phyloP scores from a whole-genome alignment of 2,329 filamentous ascomycete genomes.

The Coniochaeta sp. region DNA sequence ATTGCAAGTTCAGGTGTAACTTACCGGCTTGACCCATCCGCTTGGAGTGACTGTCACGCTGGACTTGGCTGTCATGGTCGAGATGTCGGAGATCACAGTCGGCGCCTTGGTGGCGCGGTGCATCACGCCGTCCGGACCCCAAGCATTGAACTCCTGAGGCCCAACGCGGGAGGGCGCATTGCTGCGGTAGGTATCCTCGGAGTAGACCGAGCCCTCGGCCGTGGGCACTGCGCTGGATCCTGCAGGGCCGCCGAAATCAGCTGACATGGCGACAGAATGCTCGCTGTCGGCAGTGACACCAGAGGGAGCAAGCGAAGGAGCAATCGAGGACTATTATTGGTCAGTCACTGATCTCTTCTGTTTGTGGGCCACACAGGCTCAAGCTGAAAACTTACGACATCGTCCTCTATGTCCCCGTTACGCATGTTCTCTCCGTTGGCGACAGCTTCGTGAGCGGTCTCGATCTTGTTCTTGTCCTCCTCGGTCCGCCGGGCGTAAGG shows the following conservation, averaged over 20 bases:
- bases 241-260: neutral
- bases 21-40: slow-evolving; percentile 13
- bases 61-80: neutral
- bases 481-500: neutral
- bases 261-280: neutral
- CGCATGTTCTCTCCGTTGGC: neutral
- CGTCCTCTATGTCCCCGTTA: neutral
- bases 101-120: slow-evolving; percentile 5
- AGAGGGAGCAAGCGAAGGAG: neutral
- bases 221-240: neutral
- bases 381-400: neutral
- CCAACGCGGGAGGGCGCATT: neutral
- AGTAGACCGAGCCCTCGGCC: neutral
- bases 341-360: neutral
- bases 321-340: neutral
- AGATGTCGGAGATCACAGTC: slow-evolving; percentile 6
- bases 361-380: no score
- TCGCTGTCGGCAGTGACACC: neutral
- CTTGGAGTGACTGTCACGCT: neutral
- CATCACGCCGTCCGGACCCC: slow-evolving; percentile 13
- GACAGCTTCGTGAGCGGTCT: neutral
- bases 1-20: neutral
- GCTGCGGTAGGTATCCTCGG: neutral
- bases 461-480: neutral
- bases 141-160: slow-evolving; percentile 11